Evolutionary conservation across 441 rosid species (phyloP).

Genomic region (Adansonia madagascariensis): DNA sequence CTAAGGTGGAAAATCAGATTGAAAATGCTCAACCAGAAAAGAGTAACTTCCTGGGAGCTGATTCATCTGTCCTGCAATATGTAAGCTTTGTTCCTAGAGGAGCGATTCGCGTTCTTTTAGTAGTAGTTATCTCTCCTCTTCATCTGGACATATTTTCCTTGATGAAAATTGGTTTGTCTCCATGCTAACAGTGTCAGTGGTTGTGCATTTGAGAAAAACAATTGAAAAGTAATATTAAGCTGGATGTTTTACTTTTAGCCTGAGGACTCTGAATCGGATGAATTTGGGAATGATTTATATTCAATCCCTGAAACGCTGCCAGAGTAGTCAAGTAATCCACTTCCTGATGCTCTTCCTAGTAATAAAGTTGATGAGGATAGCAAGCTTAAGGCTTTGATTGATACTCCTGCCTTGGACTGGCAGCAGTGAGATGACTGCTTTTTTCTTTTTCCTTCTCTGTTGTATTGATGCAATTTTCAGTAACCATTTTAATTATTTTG

Average conservation of each 20-base stretch:
- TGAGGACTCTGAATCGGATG: conserved; percentile 91
- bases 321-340: conserved; percentile 53
- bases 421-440: conserved; percentile 65
- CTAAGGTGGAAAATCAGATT: conserved; percentile 57
- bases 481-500: conserved; percentile 22
- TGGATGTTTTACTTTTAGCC: conserved; percentile 48
- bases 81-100: conserved; percentile 58
- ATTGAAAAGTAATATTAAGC: background rate
- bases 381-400: conserved; percentile 88
- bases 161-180: conserved; percentile 2
- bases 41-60: conserved; percentile 51
- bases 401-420: conserved; percentile 98
- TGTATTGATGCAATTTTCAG: background rate
- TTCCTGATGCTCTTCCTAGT: conserved; percentile 61
- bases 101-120: too few relatives aligned
- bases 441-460: conserved; percentile 10
- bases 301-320: conserved; percentile 75
- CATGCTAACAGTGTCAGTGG: background rate
- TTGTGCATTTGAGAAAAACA: background rate
- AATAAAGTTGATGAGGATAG: conserved; percentile 91
- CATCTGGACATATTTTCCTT: background rate
- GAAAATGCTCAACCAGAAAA: conserved; percentile 55
- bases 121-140: too few relatives aligned
- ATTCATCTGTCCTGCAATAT: conserved; percentile 57
- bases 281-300: conserved; percentile 94